Percentiles rank a stretch among this genome's conserved stretches.
Conservation (phyloP, 306 rosid species). For the Dryas octopetala region DNA sequence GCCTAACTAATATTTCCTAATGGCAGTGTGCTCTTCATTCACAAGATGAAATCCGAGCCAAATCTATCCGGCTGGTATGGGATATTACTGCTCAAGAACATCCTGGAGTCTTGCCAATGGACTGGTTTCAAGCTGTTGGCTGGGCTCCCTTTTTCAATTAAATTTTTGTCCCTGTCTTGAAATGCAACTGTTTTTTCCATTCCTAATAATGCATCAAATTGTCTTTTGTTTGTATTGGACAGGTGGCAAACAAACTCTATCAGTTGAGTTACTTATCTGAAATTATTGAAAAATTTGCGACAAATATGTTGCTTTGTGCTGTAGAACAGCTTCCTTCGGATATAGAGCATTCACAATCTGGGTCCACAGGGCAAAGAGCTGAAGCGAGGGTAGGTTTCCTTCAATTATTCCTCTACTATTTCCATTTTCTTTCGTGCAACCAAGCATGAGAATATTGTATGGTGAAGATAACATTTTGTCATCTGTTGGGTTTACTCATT, state of each 20-base stretch:
- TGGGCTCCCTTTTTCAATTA: conserved; percentile 7
- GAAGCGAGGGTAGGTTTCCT: conserved; percentile 47
- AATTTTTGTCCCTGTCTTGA: neutral
- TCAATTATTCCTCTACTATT: conserved; percentile 2
- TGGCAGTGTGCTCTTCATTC: conserved; percentile 91
- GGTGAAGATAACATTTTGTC: neutral
- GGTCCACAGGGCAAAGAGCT: conserved; percentile 45
- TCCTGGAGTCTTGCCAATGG: neutral
- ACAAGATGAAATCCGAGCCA: conserved; percentile 95
- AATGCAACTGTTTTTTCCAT: conserved; percentile 10
- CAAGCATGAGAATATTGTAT: conserved; percentile 7
- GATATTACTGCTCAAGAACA: conserved; percentile 7
- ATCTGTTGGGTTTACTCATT: neutral
- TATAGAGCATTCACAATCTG: conserved; percentile 50
- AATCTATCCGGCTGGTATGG: conserved; percentile 95
- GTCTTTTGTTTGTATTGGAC: conserved; percentile 24
- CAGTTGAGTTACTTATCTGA: conserved; percentile 77
- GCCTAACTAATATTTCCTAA: conserved; percentile 20
- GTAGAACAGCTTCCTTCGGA: conserved; percentile 50
- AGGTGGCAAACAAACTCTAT: conserved; percentile 98
- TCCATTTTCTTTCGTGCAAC: neutral
- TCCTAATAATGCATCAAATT: neutral
- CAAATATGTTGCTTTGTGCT: conserved; percentile 70
- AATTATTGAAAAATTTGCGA: conserved; percentile 75
- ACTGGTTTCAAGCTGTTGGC: conserved; percentile 17